Percentiles rank a stretch among this genome's conserved stretches.
Conservation (phyloP, 73 alveolate genomes). For the Paramecium primaurelia region DNA sequence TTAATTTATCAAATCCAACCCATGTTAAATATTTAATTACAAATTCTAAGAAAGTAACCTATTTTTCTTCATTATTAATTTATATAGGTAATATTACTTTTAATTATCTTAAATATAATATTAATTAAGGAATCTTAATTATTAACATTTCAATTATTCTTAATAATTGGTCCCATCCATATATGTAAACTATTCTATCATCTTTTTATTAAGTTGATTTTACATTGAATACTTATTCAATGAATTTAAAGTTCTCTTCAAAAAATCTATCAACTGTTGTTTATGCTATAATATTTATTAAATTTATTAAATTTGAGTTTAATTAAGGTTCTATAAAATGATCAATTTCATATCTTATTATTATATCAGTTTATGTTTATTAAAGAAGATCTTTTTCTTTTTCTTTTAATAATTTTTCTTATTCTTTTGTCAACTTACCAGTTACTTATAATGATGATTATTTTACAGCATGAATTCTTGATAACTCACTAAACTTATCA, state of each 20-base stretch:
- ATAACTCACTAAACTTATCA: background rate
- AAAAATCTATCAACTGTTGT: background rate
- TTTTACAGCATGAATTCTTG: background rate
- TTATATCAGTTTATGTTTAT: background rate
- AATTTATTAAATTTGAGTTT: background rate
- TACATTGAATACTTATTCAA: background rate
- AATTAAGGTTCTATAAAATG: background rate
- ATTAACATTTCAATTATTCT: background rate
- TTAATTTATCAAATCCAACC: slow-evolving; percentile 15
- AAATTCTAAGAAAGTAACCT: background rate
- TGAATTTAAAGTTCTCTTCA: background rate
- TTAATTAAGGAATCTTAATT: background rate
- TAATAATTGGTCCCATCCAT: background rate
- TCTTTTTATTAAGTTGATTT: background rate
- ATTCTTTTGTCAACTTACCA: background rate
- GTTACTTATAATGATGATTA: background rate
- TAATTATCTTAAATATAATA: background rate
- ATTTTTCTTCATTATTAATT: background rate
- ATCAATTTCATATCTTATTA: background rate
- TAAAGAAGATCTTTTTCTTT: background rate
- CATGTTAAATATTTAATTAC: background rate
- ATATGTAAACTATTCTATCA: background rate
- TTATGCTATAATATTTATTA: background rate
- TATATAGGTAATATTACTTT: background rate
- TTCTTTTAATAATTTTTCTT: background rate